Evolutionary conservation across 495 filamentous ascomycete genomes (phyloP).

Genomic region (Aspergillus cavernicola): DNA sequence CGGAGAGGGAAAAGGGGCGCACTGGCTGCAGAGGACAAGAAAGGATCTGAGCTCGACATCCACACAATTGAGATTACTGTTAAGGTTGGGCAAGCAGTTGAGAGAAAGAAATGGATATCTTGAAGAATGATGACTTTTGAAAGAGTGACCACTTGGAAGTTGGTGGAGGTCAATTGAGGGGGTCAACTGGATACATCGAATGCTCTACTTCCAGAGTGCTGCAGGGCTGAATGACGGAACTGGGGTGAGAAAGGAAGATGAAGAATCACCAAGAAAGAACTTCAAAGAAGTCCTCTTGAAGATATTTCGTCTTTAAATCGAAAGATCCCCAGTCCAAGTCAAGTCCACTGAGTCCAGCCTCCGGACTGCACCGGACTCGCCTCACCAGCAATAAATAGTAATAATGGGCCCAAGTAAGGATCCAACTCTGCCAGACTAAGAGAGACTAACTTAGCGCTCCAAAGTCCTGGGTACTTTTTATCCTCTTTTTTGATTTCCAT

Average conservation of each 20-base stretch:
- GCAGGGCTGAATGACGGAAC: no score
- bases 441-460: background rate
- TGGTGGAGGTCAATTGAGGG: background rate
- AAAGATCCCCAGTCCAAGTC: background rate
- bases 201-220: background rate
- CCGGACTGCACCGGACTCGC: constrained; percentile 5
- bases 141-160: background rate
- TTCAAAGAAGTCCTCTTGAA: background rate
- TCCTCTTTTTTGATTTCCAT: background rate
- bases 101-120: background rate
- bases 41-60: constrained; percentile 24
- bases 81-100: no score
- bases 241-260: no score
- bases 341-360: background rate
- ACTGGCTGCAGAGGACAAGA: constrained; percentile 18
- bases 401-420: constrained; percentile 7
- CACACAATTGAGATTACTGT: constrained; percentile 1
- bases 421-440: constrained; percentile 3
- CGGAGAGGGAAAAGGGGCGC: constrained; percentile 22
- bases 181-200: background rate
- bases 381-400: constrained; percentile 8
- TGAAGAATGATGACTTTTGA: background rate
- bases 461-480: background rate
- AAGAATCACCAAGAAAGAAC: no score
- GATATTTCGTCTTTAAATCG: background rate